Base-by-base conservation (phyloP, 2,329 filamentous ascomycete genomes). In the Alternaria alternata region DNA sequence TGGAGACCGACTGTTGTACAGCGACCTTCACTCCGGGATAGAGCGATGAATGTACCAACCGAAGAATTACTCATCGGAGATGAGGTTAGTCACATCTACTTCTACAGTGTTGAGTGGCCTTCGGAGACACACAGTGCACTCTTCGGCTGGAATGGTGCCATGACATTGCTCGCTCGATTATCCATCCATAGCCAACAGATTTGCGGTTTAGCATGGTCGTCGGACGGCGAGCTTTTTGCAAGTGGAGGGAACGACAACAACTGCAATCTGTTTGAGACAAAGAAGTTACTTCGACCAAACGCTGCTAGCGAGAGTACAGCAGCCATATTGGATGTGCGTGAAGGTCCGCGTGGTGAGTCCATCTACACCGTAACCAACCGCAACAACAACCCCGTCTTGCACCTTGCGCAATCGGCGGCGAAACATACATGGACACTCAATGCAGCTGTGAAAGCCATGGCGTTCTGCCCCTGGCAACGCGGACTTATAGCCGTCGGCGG, bases 371-470 rank as follows among this genome's bases (percentile, higher is more conserved):
- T 78, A 5, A 65, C 69, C 6, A 72, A 76, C 11, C 73, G 71
- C 18, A 76, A 75, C 46, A 70, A 77, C 44, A 70, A 67, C 14
- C 55, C 68, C 2, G 74, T 81, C 20, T 56, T 84, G 18, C 79
- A 82, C 24, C 78, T 92, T 26, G 81, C 81, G 2, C 72, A 80
- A 6, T 87, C 87, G 7, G 80, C 83, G 30, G 88, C 91, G 70
- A 89, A 86, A 69, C 88, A 96, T 75, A 86, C 86, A 32, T 95
- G 93, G 87, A 78, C 83, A 11, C 93, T 99, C 75, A 88, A 88
- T 26, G 94, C 94, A 0, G 95, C 95, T 3, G 91, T 98, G 67
- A 99, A 99, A 79, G 95, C 95, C 32, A 95, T 98, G 68, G 93
- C 95, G 2, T 98, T 98, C 79, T 96, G 94, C 64, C 94, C 95